Base-by-base conservation (phyloP, 2,329 filamentous ascomycete genomes). In the Biscogniauxia sp. region DNA sequence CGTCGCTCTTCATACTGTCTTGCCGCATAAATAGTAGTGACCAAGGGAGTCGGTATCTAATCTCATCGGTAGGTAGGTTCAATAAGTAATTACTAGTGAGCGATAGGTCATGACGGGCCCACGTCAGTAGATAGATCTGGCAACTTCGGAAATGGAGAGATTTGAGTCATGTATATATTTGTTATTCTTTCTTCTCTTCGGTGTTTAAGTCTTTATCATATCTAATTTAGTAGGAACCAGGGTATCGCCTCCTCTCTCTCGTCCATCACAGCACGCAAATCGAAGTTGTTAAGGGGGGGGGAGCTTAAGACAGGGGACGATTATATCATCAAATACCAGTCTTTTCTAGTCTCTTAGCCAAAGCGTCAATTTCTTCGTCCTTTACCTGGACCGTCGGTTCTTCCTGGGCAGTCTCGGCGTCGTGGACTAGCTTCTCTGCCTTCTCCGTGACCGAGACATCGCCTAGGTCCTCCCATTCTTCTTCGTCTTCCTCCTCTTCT, bases 351-450 rank as follows among this genome's bases (percentile, higher is more conserved):
- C 86, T 82, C 73, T 89, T 85, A 17, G 92, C 90, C 71, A 98
- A 79, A 53, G 87, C 88, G 70, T 97, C 93, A 49, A 98, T 91
- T 32, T 90, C 89, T 74, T 88, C 85, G 73, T 93, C 87, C 76
- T 91, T 84, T 66, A 85, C 77, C 74, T 89, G 84, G 17, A 86
- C 82, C n/a, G 88, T 86, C 50, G 90, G 89, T 75, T 93, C 85
- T 64, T 90, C 83, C 76, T 92, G 89, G 0, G 88, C 89, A 70
- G 87, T 82, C 68, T 92, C 84, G 3, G 88, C 89, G 66, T 89
- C 86, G 76, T 88, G 84, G 68, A 89, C 72, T 45, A 88, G 77
- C 75, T 88, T 90, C 78, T 92, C 88, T 51, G 87, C 85, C 61
- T 88, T 81, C 72, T 88, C 86, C 73, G 89, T 82, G 20, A 82